Percentiles rank a stretch among this genome's conserved stretches.
Conservation (phyloP, 2,329 filamentous ascomycete genomes). For the Thielaviopsis ethacetica region DNA sequence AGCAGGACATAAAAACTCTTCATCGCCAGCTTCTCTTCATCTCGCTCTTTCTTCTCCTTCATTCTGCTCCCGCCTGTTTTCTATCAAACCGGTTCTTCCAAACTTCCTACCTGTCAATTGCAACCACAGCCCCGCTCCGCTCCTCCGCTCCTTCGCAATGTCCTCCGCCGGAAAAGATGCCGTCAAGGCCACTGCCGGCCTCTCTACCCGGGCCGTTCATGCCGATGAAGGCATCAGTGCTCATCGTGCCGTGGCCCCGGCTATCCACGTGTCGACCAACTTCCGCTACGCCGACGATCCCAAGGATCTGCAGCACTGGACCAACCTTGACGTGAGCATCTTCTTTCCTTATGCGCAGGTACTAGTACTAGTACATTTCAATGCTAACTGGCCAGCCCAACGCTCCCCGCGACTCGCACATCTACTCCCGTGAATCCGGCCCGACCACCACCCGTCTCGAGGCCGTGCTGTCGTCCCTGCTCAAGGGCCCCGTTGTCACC, state of each 20-base stretch:
- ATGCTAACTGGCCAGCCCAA: conserved; percentile 22
- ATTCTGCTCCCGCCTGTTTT: no score
- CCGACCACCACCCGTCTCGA: conserved; percentile 79
- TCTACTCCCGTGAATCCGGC: conserved; percentile 69
- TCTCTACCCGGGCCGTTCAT: conserved; percentile 62
- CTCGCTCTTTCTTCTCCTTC: not conserved
- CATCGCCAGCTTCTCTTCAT: not conserved
- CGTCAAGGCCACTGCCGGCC: conserved; percentile 17
- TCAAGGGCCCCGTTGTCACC: conserved; percentile 53
- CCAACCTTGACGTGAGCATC: conserved; percentile 38
- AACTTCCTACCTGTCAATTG: no score
- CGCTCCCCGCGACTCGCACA: conserved; percentile 43
- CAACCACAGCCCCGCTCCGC: not conserved
- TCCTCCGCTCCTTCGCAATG: not conserved
- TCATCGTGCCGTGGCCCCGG: conserved; percentile 67
- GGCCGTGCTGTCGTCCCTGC: conserved; percentile 56
- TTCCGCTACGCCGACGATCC: conserved; percentile 68
- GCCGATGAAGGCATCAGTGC: conserved; percentile 63
- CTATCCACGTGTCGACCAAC: conserved; percentile 81
- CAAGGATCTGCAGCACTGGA: conserved; percentile 36
- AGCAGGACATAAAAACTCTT: not conserved
- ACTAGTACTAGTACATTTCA: not conserved
- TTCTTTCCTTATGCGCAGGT: not conserved
- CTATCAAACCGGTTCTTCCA: no score
- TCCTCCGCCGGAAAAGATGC: conserved; percentile 1